A percentile compares a stretch with the other conserved stretches of the same genome.
Conservation (phyloP, 2,329 filamentous ascomycete genomes). For the Aspergillus niger region DNA sequence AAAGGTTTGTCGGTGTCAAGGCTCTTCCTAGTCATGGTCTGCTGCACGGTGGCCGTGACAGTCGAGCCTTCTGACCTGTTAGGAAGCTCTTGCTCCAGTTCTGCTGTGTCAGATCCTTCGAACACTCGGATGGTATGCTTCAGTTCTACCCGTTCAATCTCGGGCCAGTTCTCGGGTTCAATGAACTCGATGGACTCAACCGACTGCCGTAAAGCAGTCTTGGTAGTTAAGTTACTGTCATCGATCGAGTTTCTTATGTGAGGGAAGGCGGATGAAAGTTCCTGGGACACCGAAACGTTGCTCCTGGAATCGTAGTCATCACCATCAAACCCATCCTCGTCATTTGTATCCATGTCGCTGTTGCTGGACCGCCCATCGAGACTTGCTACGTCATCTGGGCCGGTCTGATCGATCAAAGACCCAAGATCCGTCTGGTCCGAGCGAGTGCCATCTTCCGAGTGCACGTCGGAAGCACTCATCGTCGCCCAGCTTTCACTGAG, state of each 20-base stretch:
- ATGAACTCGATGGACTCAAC: conserved; percentile 45
- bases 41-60: conserved; percentile 45
- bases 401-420: conserved; percentile 47
- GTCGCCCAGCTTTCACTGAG: conserved; percentile 52
- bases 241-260: conserved; percentile 32
- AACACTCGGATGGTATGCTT: conserved; percentile 46
- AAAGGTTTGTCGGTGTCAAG: conserved; percentile 47
- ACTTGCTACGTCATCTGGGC: conserved; percentile 48
- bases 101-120: conserved; percentile 30
- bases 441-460: conserved; percentile 48
- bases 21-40: conserved; percentile 45
- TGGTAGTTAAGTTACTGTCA: conserved; percentile 40
- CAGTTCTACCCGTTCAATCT: conserved; percentile 42
- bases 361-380: conserved; percentile 42
- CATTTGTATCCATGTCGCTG: conserved; percentile 39
- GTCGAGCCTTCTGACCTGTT: conserved; percentile 32
- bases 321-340: conserved; percentile 33
- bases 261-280: conserved; percentile 33
- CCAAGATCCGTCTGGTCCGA: conserved; percentile 48
- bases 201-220: conserved; percentile 34
- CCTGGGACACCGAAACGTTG: conserved; percentile 31
- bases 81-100: conserved; percentile 32
- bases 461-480: conserved; percentile 45
- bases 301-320: conserved; percentile 31
- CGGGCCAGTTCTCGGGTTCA: conserved; percentile 45